Evolutionary conservation across 2,329 filamentous ascomycete species (phyloP), one percentile per base, ranked within the genome.

Genomic region (Pyricularia pennisetigena): DNA sequence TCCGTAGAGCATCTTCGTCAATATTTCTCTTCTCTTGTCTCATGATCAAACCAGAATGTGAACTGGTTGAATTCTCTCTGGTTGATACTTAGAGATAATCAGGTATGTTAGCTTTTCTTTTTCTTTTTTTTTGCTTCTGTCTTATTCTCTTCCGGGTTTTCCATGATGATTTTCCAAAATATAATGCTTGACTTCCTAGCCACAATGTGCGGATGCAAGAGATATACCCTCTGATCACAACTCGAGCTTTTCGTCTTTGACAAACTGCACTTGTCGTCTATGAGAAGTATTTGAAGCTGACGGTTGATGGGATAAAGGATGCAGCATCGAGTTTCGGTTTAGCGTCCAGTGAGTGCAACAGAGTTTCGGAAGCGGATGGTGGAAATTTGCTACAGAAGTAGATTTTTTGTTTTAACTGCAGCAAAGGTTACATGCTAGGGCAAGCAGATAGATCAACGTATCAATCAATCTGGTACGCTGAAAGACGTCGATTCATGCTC

Each of bases 151-250:
- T 23, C n/a, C 32, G 54, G 14, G 32, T 64, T 41, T 41, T 20
- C 28, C 26, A 59, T 68, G 64, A 66, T 67, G n/a, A 64, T 62
- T 20, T 28, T 66, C 64, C 65, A 49, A 30, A 30, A 63, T 67
- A 63, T 69, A 64, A 67, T 67, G 67, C 66, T 68, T 68, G 65
- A 65, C 59, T 65, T 63, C 29, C 54, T 57, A 68, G 62, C 41
- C 26, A 57, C 59, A 57, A 62, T 68, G 66, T 61, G 66, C 41
- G 41, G 41, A 54, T n/a, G 41, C 41, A 54, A 54, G 41, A n/a
- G 12, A 54, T 20, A 54, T n/a, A n/a, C 35, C 9, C 2, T 54
- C 41, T 54, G 41, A 54, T n/a, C 20, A n/a, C 20, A 54, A 54
- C 41, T 8, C 1, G 41, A 54, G 41, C 41, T n/a, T n/a, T 20